These are phyloP conservation scores for Penicillium desertorum DNA, from an alignment of 495 filamentous ascomycete species.

Conservation along the genomic window DNA sequence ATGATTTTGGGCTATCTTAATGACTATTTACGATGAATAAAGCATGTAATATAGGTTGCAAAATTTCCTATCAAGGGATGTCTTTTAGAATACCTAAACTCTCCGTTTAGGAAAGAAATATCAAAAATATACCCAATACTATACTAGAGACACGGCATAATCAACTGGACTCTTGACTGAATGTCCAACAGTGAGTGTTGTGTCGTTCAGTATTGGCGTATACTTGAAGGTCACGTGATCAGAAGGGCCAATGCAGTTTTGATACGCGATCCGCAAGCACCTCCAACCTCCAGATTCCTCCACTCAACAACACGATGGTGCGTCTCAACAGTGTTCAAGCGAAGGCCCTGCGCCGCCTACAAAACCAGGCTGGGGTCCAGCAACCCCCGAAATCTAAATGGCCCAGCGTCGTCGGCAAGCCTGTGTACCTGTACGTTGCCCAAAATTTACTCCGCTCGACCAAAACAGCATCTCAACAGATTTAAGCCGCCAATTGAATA, in stretches of 20 bases:
- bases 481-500: background rate
- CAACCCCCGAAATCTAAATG: constrained; percentile 19
- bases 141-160: background rate
- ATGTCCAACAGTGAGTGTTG: background rate
- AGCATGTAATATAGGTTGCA: constrained; percentile 30
- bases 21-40: constrained; percentile 39
- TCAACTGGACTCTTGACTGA: background rate
- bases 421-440: constrained; percentile 64
- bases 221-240: constrained; percentile 1
- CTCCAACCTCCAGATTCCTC: constrained; percentile 10
- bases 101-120: background rate
- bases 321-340: constrained; percentile 23
- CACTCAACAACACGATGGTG: constrained; percentile 35
- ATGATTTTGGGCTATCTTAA: constrained; percentile 23
- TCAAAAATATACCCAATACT: background rate
- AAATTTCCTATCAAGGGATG: constrained; percentile 1
- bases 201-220: background rate
- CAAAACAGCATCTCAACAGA: background rate
- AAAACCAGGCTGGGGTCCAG: constrained; percentile 20
- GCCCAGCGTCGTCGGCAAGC: constrained; percentile 44
- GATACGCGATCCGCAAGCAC: constrained; percentile 7
- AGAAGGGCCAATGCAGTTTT: constrained; percentile 7
- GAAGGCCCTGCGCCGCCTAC: constrained; percentile 26
- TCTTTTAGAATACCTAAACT: background rate
- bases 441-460: constrained; percentile 14